Base-by-base conservation (phyloP, 2,329 filamentous ascomycete species). In the Verticillium albo-atrum region DNA sequence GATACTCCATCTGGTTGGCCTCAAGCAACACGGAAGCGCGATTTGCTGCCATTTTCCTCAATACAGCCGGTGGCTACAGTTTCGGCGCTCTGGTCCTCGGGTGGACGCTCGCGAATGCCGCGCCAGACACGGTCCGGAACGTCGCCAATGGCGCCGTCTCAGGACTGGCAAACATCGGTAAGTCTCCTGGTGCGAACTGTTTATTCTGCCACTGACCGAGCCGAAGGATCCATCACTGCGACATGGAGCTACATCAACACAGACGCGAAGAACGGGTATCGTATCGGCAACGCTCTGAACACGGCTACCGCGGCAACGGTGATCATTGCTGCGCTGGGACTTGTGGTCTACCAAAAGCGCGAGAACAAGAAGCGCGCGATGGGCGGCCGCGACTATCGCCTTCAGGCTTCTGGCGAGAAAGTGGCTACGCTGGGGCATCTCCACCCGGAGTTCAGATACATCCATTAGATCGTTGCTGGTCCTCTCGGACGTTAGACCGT, bases 181-280 rank as follows among this genome's bases (percentile, higher is more conserved):
- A 61, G 64, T 58, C 15, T 10, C 4, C 10, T 2, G 12, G 12
- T 6, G 3, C 3, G 10, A 6, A 12, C 15, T 15, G 4, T 15
- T 26, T 47, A 50, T 20, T 30, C 7, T 17, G 14, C 34, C 32
- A 50, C 57, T 61, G 15, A 61, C 34, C 10, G 20, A 10, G 15
- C 42, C 10, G 17, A 10, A 68, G 67, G 67, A 12, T 68, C 67
- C n/a, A 68, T 69, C 42, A 61, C 65, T 14, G 67, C 67, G 12
- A 69, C 67, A 3, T 68, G 67, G 67, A 68, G 67, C 35, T 69
- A 69, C 30, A 68, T 68, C 59, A 68, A 66, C 52, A 69, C 67
- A 7, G 67, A 69, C 23, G 67, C 67, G 10, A 64, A 61, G 50
- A 67, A 65, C 2, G 65, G 65, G 1, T 69, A 68, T 56, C 64